Evolutionary conservation across 2,329 filamentous ascomycete genomes (phyloP).

Genomic region (Penicillium sp.): DNA sequence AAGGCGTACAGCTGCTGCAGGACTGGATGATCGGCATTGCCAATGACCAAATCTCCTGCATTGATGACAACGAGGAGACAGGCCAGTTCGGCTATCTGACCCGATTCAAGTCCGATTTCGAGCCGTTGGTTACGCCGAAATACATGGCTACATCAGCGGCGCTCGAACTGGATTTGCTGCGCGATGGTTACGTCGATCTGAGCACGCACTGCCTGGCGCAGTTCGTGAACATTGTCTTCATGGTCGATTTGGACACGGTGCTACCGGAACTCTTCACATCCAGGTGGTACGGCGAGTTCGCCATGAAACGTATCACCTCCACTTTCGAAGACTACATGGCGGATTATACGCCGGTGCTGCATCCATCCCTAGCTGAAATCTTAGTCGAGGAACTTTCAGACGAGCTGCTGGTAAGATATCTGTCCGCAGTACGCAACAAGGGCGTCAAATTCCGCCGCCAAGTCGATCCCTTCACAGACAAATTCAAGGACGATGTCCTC

Average conservation of each 20-base stretch:
- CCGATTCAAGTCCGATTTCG: constrained; percentile 80
- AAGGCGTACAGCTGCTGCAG: constrained; percentile 69
- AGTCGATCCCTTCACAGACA: constrained; percentile 80
- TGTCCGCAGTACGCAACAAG: constrained; percentile 82
- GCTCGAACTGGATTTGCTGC: constrained; percentile 69
- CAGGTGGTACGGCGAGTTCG: constrained; percentile 80
- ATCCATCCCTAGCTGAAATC: constrained; percentile 84
- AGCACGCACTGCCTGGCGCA: constrained; percentile 87
- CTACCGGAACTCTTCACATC: constrained; percentile 88
- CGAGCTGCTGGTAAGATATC: constrained; percentile 82
- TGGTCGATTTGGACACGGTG: constrained; percentile 80
- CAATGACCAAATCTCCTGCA: constrained; percentile 97
- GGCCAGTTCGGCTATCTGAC: constrained; percentile 79
- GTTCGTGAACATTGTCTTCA: constrained; percentile 84
- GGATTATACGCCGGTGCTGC: constrained; percentile 81
- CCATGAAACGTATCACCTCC: constrained; percentile 89
- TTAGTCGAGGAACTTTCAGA: constrained; percentile 91
- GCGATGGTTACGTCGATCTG: constrained; percentile 91
- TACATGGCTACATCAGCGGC: constrained; percentile 73
- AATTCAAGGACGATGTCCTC: constrained; percentile 88
- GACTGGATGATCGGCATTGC: constrained; percentile 97
- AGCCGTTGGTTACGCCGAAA: constrained; percentile 72
- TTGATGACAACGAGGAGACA: constrained; percentile 79
- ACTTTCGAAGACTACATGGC: constrained; percentile 93
- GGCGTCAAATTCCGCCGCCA: constrained; percentile 81